A percentile compares a stretch with the other conserved stretches of the same genome.
These are phyloP conservation scores for Fusarium stilboides DNA, from an alignment of 2,329 filamentous ascomycete species.

Conservation along the genomic window DNA sequence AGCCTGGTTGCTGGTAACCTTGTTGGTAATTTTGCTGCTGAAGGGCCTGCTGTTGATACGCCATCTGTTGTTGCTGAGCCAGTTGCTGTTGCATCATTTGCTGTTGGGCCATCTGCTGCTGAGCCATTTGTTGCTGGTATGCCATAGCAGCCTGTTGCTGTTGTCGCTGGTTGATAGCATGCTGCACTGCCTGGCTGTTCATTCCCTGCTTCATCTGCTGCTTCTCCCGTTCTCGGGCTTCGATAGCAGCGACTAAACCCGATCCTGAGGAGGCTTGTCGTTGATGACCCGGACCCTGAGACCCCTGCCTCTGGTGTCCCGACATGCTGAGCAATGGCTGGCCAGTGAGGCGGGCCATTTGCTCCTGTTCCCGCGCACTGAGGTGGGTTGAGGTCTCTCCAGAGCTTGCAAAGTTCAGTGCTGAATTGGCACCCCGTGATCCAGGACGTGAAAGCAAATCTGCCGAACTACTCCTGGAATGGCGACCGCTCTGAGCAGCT, in stretches of 20 bases:
- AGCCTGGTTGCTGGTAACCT: conserved; percentile 44
- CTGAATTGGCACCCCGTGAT: conserved; percentile 71
- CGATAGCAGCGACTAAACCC: conserved; percentile 84
- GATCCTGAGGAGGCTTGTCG: conserved; percentile 66
- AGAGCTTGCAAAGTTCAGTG: conserved; percentile 64
- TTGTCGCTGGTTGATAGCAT: conserved; percentile 43
- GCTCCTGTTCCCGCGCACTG: conserved; percentile 90
- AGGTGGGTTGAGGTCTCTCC: conserved; percentile 68
- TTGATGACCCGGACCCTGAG: conserved; percentile 67
- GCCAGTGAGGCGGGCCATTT: conserved; percentile 86
- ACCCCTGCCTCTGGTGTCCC: conserved; percentile 65
- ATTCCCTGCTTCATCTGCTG: conserved; percentile 78
- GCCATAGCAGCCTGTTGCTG: conserved; percentile 38
- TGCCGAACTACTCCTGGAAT: conserved; percentile 62
- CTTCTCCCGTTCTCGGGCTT: conserved; percentile 84
- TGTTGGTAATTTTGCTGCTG: conserved; percentile 50
- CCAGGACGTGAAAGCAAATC: conserved; percentile 67
- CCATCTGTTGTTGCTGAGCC: conserved; percentile 53
- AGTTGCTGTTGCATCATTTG: conserved; percentile 47
- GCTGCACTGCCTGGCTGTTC: conserved; percentile 57
- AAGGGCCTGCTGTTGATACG: conserved; percentile 65
- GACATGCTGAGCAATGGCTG: conserved; percentile 80
- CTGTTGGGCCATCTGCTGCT: conserved; percentile 50
- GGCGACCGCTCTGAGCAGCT: conserved; percentile 33
- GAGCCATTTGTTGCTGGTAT: conserved; percentile 68